These are phyloP conservation scores for Diplodia scrobiculata DNA, from an alignment of 2,329 filamentous ascomycete species.

Conservation along the genomic window DNA sequence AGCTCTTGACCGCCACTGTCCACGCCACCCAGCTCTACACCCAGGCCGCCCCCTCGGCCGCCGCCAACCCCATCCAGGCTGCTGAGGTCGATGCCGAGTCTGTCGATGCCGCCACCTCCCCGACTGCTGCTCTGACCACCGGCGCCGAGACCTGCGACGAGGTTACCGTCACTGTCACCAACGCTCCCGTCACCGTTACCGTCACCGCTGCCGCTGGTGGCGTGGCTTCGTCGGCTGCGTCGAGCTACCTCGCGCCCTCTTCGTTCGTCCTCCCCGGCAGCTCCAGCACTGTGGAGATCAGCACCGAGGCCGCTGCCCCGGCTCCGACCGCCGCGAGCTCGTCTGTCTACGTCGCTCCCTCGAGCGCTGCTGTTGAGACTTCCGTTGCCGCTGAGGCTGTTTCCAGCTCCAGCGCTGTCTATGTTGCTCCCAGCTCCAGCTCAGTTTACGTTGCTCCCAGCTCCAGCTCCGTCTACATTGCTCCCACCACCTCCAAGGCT, in stretches of 20 bases:
- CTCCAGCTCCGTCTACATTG: not conserved
- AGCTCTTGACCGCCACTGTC: conserved; percentile 29
- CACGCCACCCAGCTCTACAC: conserved; percentile 34
- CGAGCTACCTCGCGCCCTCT: conserved; percentile 30
- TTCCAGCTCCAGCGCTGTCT: conserved; percentile 1
- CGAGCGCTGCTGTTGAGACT: conserved; percentile 11
- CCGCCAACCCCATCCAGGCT: conserved; percentile 13
- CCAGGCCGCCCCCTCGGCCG: conserved; percentile 30
- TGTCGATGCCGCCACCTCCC: conserved; percentile 1
- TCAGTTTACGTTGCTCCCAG: not conserved
- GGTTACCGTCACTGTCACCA: conserved; percentile 44
- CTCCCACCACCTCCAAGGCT: not conserved
- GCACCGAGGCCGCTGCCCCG: conserved; percentile 25
- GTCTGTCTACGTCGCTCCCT: conserved; percentile 29
- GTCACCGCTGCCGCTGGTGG: conserved; percentile 36
- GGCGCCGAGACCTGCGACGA: conserved; percentile 45
- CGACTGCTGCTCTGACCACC: conserved; percentile 30
- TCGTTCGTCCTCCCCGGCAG: conserved; percentile 28
- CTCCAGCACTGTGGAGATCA: conserved; percentile 22
- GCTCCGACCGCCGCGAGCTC: conserved; percentile 31
- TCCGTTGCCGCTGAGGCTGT: not conserved
- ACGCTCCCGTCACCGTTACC: conserved; percentile 39
- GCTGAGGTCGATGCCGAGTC: conserved; percentile 36
- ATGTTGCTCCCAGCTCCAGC: not conserved
- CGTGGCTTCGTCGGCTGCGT: conserved; percentile 16